Base-by-base conservation (phyloP, 345 rosid species). In the Salix arbutifolia region DNA sequence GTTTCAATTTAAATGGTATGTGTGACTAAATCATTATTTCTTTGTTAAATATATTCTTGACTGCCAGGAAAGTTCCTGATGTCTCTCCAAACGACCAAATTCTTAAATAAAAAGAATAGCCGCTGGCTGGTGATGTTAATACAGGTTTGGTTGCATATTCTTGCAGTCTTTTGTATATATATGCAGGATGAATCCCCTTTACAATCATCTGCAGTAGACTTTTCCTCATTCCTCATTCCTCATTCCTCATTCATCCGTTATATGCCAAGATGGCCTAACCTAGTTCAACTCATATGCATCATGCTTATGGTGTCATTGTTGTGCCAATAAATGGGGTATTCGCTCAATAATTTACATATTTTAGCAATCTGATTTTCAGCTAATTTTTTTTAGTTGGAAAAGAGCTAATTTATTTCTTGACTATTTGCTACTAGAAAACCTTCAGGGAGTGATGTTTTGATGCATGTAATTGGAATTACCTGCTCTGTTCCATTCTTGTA, bases 401-500 rank as follows among this genome's bases (percentile, higher is more conserved):
- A 28, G 30, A 28, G 30, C 30, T 37, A 60, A 17, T 44, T 73
- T 25, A 25, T 72, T 73, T 25, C 26, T 42, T n/a, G 31, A 42
- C 4, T 13, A 6, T 1, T 50, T 50, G 35, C 19, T 17, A 56
- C 23, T 2, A 56, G 66, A 33, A 58, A 37, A 65, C 23, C 9
- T 18, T 26, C 19, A 28, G 33, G 25, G 8, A 62, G n/a, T 31
- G 64, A 73, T 18, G 40, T 65, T 21, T 53, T 13, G 30, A 69
- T 62, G 50, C 58, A 58, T n/a, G 42, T 25, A 53, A 19, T 19
- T 3, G 10, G 4, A 60, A 58, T 23, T 88, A 95, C 99, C 97
- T 91, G 96, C 79, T 95, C 97, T 76, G 76, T 79, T 74, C 91
- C 90, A 66, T 87, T 91, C 81, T 86, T 91, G 88, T 84, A 86